phyloP scores from a whole-genome alignment of 108 stramenopile species.

The Cyclotella atomus region DNA sequence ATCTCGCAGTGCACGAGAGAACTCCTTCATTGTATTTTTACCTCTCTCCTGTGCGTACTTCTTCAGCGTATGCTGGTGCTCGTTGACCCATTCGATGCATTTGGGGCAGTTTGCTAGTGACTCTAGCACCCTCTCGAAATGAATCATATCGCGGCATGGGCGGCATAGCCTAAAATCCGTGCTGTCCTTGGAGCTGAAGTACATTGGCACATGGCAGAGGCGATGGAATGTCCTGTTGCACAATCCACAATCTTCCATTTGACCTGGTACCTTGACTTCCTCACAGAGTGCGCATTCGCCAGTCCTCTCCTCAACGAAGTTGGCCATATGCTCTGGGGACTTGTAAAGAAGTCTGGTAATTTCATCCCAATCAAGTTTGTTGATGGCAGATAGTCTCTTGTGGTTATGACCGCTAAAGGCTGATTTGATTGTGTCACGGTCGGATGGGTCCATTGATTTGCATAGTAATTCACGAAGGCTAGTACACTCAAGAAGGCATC shows the following conservation, averaged over 20 bases:
- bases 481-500: neutral
- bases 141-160: neutral
- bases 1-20: too few species aligned
- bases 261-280: neutral
- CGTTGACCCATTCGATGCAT: neutral
- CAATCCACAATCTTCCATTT: neutral
- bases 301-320: neutral
- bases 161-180: neutral
- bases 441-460: neutral
- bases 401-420: neutral
- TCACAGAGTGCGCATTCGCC: neutral
- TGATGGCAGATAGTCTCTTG: neutral
- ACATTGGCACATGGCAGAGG: neutral
- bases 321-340: neutral
- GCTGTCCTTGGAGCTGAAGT: neutral
- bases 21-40: too few species aligned
- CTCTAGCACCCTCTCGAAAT: neutral
- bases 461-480: neutral
- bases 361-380: neutral
- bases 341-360: neutral
- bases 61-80: neutral
- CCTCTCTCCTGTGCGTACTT: too few species aligned
- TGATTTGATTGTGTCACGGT: neutral
- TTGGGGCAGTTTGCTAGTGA: neutral
- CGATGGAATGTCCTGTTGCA: neutral